These are phyloP conservation scores for Physaria fendleri DNA, from an alignment of 345 rosid genomes.

Conservation along the genomic window DNA sequence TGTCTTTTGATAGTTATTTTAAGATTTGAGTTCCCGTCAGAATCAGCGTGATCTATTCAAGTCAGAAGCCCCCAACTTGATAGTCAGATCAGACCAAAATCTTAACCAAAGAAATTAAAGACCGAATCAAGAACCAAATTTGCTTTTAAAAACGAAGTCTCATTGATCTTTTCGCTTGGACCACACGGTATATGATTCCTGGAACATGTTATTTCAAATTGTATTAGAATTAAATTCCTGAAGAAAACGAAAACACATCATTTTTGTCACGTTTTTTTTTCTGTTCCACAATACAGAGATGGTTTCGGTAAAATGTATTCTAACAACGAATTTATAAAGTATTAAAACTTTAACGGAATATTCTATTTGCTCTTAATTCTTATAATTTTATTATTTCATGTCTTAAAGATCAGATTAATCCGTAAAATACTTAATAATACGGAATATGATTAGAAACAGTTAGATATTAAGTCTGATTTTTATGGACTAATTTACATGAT, in stretches of 20 bases:
- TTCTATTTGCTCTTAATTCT: background rate
- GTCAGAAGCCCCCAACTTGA: too few relatives aligned
- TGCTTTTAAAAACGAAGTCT: background rate
- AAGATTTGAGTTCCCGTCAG: too few relatives aligned
- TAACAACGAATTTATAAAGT: background rate
- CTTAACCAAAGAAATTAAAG: background rate
- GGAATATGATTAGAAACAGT: too few relatives aligned
- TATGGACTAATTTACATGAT: too few relatives aligned
- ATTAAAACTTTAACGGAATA: background rate
- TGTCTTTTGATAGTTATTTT: too few relatives aligned
- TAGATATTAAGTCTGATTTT: too few relatives aligned
- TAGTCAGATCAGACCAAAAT: too few relatives aligned
- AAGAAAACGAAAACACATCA: background rate
- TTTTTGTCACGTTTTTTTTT: slow-evolving; percentile 17
- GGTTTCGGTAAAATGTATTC: background rate
- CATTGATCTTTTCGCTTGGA: slow-evolving; percentile 5
- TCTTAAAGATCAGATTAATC: too few relatives aligned
- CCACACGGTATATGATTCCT: slow-evolving; percentile 26
- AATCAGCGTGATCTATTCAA: too few relatives aligned
- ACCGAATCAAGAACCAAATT: background rate
- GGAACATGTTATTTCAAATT: background rate
- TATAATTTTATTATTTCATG: too few relatives aligned
- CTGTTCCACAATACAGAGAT: background rate
- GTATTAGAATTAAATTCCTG: background rate
- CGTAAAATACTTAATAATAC: too few relatives aligned